phyloP scores from a whole-genome alignment of 2,329 filamentous ascomycete genomes.

The Didymosphaeria variabile region DNA sequence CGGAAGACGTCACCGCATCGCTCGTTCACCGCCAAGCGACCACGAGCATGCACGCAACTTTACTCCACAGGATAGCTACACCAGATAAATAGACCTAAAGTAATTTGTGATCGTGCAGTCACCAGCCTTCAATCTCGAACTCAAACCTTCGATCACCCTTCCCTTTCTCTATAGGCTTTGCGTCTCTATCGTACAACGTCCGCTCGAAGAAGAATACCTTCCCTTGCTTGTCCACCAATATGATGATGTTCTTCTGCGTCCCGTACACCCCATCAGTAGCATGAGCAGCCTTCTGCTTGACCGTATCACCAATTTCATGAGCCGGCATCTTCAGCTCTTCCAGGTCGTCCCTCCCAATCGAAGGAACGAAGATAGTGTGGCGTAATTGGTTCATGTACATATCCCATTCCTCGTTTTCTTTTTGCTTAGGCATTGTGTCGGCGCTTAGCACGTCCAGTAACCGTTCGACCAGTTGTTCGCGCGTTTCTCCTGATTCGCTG shows the following conservation, averaged over 20 bases:
- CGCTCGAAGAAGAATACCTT: conserved; percentile 69
- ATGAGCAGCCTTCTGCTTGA: conserved; percentile 44
- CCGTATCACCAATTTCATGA: conserved; percentile 53
- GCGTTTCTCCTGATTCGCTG: conserved; percentile 52
- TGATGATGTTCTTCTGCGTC: conserved; percentile 70
- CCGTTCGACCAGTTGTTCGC: conserved; percentile 61
- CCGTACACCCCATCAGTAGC: conserved; percentile 65
- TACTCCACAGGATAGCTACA: background rate
- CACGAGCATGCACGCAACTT: background rate
- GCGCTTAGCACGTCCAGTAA: conserved; percentile 62
- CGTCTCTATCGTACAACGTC: conserved; percentile 66
- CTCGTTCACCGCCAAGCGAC: conserved; percentile 10
- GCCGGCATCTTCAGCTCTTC: conserved; percentile 48
- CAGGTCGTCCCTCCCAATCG: conserved; percentile 60
- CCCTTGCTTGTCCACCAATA: conserved; percentile 65
- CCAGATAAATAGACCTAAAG: no score
- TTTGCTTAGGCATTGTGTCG: conserved; percentile 64
- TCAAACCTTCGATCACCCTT: conserved; percentile 59
- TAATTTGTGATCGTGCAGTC: conserved; percentile 1
- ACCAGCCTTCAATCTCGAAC: conserved; percentile 59
- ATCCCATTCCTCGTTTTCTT: conserved; percentile 61
- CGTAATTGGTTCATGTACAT: conserved; percentile 65
- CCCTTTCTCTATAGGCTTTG: conserved; percentile 55
- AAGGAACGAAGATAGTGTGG: conserved; percentile 69
- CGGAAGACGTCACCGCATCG: conserved; percentile 29